phyloP scores from a whole-genome alignment of 2,329 filamentous ascomycete genomes.

The Aureobasidium sp. region DNA sequence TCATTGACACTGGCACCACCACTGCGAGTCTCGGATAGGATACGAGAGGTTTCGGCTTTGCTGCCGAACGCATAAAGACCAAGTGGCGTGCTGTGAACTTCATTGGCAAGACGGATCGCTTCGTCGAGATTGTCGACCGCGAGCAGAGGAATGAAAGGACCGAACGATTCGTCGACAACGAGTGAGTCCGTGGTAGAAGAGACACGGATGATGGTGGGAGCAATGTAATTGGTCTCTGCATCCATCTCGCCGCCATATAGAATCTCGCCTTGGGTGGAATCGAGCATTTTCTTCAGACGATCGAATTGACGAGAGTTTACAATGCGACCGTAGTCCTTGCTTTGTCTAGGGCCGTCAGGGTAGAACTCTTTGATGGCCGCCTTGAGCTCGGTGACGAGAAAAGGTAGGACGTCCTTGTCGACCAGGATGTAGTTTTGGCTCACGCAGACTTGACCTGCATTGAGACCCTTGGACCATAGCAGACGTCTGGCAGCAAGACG shows the following conservation, averaged over 20 bases:
- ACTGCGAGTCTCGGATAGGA: constrained; percentile 43
- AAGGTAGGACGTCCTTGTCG: constrained; percentile 63
- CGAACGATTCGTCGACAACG: constrained; percentile 80
- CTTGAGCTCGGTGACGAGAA: constrained; percentile 69
- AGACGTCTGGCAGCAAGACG: constrained; percentile 74
- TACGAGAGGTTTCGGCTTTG: constrained; percentile 66
- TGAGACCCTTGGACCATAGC: constrained; percentile 80
- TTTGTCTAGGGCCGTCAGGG: constrained; percentile 71
- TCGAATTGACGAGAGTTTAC: constrained; percentile 73
- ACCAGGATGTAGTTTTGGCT: constrained; percentile 89
- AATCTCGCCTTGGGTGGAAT: constrained; percentile 73
- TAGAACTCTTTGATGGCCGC: constrained; percentile 69
- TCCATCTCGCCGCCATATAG: constrained; percentile 81
- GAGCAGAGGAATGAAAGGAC: constrained; percentile 80
- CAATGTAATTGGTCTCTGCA: constrained; percentile 73
- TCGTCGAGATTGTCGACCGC: constrained; percentile 74
- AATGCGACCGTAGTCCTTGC: constrained; percentile 71
- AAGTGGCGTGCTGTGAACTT: constrained; percentile 75
- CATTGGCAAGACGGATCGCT: constrained; percentile 74
- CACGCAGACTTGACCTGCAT: constrained; percentile 86
- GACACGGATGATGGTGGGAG: constrained; percentile 86
- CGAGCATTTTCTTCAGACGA: constrained; percentile 86
- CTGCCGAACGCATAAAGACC: constrained; percentile 79
- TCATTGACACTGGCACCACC: constrained; percentile 47
- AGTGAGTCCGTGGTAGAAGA: constrained; percentile 68